Evolutionary conservation across 257 asterid genomes (phyloP).

Genomic region (Sherardia arvensis): DNA sequence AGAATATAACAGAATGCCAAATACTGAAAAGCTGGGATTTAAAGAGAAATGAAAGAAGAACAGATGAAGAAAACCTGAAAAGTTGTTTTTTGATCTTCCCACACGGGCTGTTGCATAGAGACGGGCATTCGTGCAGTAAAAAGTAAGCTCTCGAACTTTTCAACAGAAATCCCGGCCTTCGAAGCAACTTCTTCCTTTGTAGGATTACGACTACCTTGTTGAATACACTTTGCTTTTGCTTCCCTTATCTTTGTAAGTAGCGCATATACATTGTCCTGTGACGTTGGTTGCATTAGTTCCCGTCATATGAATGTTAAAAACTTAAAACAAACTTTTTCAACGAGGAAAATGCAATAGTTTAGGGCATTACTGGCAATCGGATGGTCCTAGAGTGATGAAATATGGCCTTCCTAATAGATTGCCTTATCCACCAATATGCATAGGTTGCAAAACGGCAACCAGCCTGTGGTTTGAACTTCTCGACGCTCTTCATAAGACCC

Average conservation of each 20-base stretch:
- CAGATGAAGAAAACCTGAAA: conserved; percentile 29
- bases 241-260: conserved; percentile 63
- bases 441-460: conserved; percentile 91
- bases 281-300: conserved; percentile 14
- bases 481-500: conserved; percentile 93
- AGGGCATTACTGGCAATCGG: conserved; percentile 77
- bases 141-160: conserved; percentile 54
- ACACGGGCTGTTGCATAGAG: conserved; percentile 68
- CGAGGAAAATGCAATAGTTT: conserved; percentile 8
- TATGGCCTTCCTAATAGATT: conserved; percentile 65
- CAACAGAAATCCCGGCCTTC: conserved; percentile 60
- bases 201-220: conserved; percentile 54
- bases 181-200: conserved; percentile 67
- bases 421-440: conserved; percentile 98
- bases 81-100: conserved; percentile 68
- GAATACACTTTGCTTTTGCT: conserved; percentile 51
- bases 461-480: conserved; percentile 74
- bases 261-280: conserved; percentile 75
- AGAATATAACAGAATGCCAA: too few relatives aligned
- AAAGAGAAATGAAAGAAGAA: too few relatives aligned
- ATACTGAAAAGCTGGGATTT: too few relatives aligned
- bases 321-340: neutral
- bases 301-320: conserved; percentile 4
- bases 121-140: conserved; percentile 59
- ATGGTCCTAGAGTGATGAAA: conserved; percentile 85